Base-by-base conservation (phyloP, 106 monocot species). In the Dendrobium nobile region DNA sequence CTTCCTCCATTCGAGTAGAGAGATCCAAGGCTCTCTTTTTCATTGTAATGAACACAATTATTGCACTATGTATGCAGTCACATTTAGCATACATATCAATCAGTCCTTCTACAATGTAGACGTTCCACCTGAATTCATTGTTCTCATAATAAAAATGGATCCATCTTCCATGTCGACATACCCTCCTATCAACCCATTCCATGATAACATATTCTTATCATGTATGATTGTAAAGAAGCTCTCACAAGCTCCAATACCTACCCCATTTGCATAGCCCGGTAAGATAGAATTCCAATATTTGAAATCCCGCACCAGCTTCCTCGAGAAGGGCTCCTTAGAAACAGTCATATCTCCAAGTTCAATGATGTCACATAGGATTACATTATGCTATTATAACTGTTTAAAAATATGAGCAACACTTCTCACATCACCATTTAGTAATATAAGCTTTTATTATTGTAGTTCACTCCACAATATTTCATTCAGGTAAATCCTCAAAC, bases 1-100 rank as follows among this genome's bases (percentile, higher is more conserved):
- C 28, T 28, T 28, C 28, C 28, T 28, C 28, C 28, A 28, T 28
- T 28, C 28, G 28, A 28, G 28, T 28, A 28, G 28, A 28, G 28
- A 28, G 28, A 28, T 28, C 28, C 28, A 28, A 28, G 28, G 28
- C 89, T 37, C 79, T 84, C 1, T 7, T 41, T 4, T 67, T 43
- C 82, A 91, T 84, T 15, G 54, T 11, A 16, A 44, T 0, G 28
- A 93, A 91, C 18, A 93, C 81, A 41, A 33, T 11, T 3, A 85
- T 20, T 9, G 91, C 87, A n/a, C 77, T 82, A 3, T 79, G 59
- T 24, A 93, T 77, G 81, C 86, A 86, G 11, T 91, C 93, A 77
- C 93, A 93, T 80, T 89, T 93, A 4, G 86, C 75, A 54, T 91
- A 93, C 93, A 93, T 90, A 67, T 93, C 91, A 4, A 91, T 84